Evolutionary conservation across 2,329 filamentous ascomycete genomes (phyloP).

Genomic region (Diaporthe helianthi): DNA sequence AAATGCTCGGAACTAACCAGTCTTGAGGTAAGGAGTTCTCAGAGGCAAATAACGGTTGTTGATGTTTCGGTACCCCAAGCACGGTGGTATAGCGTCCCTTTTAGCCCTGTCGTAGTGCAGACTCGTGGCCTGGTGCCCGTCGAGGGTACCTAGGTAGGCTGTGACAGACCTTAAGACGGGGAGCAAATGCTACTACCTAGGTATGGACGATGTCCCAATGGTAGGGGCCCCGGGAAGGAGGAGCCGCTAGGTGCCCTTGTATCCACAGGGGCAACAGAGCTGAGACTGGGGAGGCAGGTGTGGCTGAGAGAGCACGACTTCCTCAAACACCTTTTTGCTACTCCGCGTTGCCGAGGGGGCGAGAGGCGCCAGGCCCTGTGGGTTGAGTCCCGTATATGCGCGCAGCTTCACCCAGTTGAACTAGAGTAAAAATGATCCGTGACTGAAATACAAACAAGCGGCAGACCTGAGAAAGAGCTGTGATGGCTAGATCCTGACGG

Average conservation of each 20-base stretch:
- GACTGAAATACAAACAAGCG: background rate
- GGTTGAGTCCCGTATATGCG: background rate
- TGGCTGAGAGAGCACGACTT: slow-evolving; percentile 18
- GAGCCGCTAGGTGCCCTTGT: slow-evolving; percentile 24
- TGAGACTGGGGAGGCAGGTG: slow-evolving; percentile 22
- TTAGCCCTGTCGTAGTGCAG: slow-evolving; percentile 30
- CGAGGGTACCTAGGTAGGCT: slow-evolving; percentile 16
- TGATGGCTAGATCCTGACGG: slow-evolving; percentile 9
- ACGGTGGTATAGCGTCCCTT: slow-evolving; percentile 22
- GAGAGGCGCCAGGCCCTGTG: background rate
- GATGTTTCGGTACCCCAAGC: slow-evolving; percentile 27
- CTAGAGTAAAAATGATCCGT: background rate
- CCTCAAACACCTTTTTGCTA: slow-evolving; percentile 1
- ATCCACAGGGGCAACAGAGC: slow-evolving; percentile 26
- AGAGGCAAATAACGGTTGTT: slow-evolving; percentile 32
- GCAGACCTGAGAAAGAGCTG: background rate
- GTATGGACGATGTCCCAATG: slow-evolving; percentile 21
- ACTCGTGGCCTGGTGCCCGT: slow-evolving; percentile 19
- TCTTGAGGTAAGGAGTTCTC: slow-evolving; percentile 13
- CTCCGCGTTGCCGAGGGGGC: slow-evolving; percentile 2
- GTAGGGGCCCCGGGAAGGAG: slow-evolving; percentile 27
- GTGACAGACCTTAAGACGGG: slow-evolving; percentile 21
- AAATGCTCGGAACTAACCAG: slow-evolving; percentile 30
- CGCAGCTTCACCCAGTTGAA: background rate
- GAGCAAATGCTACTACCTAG: slow-evolving; percentile 17